A percentile compares a stretch with the other conserved stretches of the same genome.
These are phyloP conservation scores for Phialophora expanda DNA, from an alignment of 2,329 filamentous ascomycete species.

Conservation along the genomic window DNA sequence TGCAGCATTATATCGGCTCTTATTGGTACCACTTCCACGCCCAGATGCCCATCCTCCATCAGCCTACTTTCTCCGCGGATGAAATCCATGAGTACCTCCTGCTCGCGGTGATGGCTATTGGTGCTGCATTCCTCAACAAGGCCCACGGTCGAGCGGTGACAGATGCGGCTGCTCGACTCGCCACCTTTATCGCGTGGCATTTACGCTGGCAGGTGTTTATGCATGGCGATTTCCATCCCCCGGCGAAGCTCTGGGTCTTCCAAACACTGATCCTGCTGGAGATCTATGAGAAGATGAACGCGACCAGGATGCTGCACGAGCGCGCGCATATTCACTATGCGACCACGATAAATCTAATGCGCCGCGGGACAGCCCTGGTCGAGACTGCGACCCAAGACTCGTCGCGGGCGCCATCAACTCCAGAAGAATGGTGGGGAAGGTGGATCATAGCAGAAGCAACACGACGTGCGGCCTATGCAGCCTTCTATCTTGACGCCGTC, in stretches of 20 bases:
- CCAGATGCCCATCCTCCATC: slow-evolving; percentile 91
- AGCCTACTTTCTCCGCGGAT: slow-evolving; percentile 88
- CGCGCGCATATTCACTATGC: slow-evolving; percentile 96
- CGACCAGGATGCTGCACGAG: slow-evolving; percentile 87
- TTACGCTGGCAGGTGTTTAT: slow-evolving; percentile 94
- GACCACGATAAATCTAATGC: slow-evolving; percentile 93
- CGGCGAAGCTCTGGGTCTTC: slow-evolving; percentile 95
- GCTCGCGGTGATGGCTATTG: slow-evolving; percentile 88
- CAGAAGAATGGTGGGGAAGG: slow-evolving; percentile 91
- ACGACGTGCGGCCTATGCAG: slow-evolving; percentile 84
- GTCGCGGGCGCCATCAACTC: slow-evolving; percentile 65
- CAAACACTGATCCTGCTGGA: slow-evolving; percentile 88
- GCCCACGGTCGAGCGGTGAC: slow-evolving; percentile 74
- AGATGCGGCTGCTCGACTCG: slow-evolving; percentile 75
- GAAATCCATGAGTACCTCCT: slow-evolving; percentile 83
- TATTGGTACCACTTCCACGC: slow-evolving; percentile 96
- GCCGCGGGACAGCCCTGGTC: slow-evolving; percentile 80
- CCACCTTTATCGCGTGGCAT: slow-evolving; percentile 89
- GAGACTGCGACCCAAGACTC: slow-evolving; percentile 58
- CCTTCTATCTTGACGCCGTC: slow-evolving; percentile 92
- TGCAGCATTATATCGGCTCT: slow-evolving; percentile 89
- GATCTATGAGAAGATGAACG: slow-evolving; percentile 97
- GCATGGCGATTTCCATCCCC: slow-evolving; percentile 84
- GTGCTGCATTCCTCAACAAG: slow-evolving; percentile 84
- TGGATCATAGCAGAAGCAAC: slow-evolving; percentile 96